These are phyloP conservation scores for Spathaspora arborariae DNA, from an alignment of 805 yeast species.

Conservation along the genomic window DNA sequence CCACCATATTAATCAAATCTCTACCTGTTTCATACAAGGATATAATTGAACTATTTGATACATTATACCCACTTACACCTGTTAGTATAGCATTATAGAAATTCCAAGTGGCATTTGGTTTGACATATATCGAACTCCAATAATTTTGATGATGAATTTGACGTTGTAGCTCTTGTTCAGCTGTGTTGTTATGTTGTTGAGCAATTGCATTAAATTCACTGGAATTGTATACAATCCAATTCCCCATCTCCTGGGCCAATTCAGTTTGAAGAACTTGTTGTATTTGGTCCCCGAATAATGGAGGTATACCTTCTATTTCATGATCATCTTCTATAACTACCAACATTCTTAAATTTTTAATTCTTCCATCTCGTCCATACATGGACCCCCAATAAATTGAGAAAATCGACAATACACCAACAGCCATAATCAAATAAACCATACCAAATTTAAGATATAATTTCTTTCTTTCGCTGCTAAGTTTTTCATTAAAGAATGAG, in stretches of 20 bases:
- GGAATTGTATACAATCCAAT: constrained; percentile 32
- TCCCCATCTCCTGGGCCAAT: constrained; percentile 20
- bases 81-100: constrained; percentile 35
- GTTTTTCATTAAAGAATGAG: constrained; percentile 29
- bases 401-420: constrained; percentile 27
- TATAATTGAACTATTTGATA: constrained; percentile 27
- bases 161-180: constrained; percentile 36
- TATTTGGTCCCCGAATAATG: constrained; percentile 48
- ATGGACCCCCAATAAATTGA: constrained; percentile 40
- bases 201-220: constrained; percentile 28
- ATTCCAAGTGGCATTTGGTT: constrained; percentile 43
- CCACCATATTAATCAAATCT: constrained; percentile 47
- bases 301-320: constrained; percentile 24
- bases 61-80: constrained; percentile 25
- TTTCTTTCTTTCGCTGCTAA: constrained; percentile 16
- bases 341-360: constrained; percentile 29
- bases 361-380: constrained; percentile 24
- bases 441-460: constrained; percentile 14
- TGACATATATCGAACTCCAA: constrained; percentile 61
- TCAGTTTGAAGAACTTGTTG: constrained; percentile 23
- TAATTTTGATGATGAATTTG: constrained; percentile 52
- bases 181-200: constrained; percentile 18
- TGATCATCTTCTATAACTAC: constrained; percentile 31
- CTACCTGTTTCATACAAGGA: constrained; percentile 58
- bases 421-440: constrained; percentile 29